Evolutionary conservation across 1,284 basidiomycete genomes (phyloP).

Genomic region (Ceratorhiza oryzae-sativae): DNA sequence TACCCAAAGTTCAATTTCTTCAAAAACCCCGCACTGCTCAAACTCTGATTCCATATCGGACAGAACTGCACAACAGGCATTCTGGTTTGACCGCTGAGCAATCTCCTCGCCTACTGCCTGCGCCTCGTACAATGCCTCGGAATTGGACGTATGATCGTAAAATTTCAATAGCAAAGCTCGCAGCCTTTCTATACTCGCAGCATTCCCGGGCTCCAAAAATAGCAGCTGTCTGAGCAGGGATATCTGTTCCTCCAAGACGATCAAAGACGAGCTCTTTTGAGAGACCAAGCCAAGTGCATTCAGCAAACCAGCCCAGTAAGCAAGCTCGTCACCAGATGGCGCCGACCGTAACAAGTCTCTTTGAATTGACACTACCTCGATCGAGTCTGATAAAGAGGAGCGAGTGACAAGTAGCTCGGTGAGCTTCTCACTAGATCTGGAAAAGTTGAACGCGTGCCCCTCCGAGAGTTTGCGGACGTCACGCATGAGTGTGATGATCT

Average conservation of each 20-base stretch:
- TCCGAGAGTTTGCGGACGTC: not conserved
- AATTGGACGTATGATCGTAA: slow-evolving; percentile 5
- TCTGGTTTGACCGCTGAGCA: not conserved
- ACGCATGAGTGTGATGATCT: not conserved
- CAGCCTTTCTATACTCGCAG: not conserved
- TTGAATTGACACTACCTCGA: slow-evolving; percentile 2
- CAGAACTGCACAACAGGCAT: not conserved
- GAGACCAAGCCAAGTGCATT: not conserved
- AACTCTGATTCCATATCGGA: slow-evolving; percentile 11
- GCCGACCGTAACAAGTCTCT: not conserved
- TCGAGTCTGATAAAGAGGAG: not conserved
- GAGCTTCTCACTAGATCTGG: not conserved
- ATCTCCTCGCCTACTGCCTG: not conserved
- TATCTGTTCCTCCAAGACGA: not conserved
- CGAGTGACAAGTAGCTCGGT: not conserved
- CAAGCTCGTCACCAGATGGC: not conserved
- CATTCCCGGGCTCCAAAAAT: not conserved
- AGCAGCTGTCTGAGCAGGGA: not conserved
- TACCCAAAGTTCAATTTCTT: not conserved
- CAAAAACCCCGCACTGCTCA: not conserved
- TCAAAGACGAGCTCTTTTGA: not conserved
- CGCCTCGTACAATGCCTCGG: not conserved
- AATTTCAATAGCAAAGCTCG: not conserved
- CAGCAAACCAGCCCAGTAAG: not conserved
- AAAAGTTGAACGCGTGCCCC: not conserved